These are phyloP conservation scores for Primulina huaijiensis DNA, from an alignment of 257 asterid species.

Conservation along the genomic window DNA sequence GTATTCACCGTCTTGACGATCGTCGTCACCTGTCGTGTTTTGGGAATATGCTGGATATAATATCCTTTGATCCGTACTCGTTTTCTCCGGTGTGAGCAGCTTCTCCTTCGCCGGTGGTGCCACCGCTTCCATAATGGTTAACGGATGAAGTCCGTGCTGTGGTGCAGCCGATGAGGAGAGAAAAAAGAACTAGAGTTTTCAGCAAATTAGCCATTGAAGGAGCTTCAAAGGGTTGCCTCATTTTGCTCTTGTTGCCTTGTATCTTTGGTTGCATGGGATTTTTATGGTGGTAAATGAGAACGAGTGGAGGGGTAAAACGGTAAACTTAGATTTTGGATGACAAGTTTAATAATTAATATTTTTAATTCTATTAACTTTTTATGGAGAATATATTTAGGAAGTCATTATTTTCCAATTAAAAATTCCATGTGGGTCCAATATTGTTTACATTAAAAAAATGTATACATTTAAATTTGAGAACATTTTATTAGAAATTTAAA, in stretches of 20 bases:
- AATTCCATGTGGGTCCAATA: background rate
- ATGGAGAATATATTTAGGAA: slow-evolving; percentile 15
- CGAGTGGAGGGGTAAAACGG: background rate
- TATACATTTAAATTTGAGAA: too few relatives aligned
- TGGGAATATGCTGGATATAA: background rate
- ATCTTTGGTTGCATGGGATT: background rate
- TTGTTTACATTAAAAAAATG: too few relatives aligned
- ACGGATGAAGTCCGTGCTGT: slow-evolving; percentile 10
- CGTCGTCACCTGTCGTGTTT: background rate
- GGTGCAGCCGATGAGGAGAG: slow-evolving; percentile 19
- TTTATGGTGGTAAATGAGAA: slow-evolving; percentile 10
- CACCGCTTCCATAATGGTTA: slow-evolving; percentile 1
- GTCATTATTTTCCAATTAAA: background rate
- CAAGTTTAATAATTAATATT: too few relatives aligned
- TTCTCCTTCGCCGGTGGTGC: background rate
- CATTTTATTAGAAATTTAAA: too few relatives aligned
- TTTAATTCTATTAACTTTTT: slow-evolving; percentile 26
- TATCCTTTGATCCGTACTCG: background rate
- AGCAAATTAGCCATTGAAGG: slow-evolving; percentile 29
- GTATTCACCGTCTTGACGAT: background rate
- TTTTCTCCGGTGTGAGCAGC: background rate
- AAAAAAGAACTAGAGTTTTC: slow-evolving; percentile 29
- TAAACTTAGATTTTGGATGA: background rate
- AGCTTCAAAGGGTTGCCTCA: slow-evolving; percentile 14
- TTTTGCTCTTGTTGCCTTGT: slow-evolving; percentile 5